A percentile compares a stretch with the other conserved stretches of the same genome.
These are phyloP conservation scores for Amanita muscaria DNA, from an alignment of 768 basidiomycete genomes.

Conservation along the genomic window DNA sequence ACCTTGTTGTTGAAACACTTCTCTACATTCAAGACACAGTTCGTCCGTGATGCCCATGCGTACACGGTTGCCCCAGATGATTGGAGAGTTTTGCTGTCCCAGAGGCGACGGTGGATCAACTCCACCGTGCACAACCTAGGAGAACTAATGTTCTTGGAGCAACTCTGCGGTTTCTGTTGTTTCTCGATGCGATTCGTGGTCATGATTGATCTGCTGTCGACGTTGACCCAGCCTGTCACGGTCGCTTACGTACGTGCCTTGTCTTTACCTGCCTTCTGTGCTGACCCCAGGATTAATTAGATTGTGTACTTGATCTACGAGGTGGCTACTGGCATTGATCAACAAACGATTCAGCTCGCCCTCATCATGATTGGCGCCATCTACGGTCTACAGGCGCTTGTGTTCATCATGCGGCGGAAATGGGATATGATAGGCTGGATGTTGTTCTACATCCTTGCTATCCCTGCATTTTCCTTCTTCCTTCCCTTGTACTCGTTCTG, in stretches of 20 bases:
- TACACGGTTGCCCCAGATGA: conserved; percentile 94
- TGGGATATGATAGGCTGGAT: conserved; percentile 99
- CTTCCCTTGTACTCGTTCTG: conserved; percentile 95
- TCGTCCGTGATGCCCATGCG: conserved; percentile 89
- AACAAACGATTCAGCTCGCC: conserved; percentile 69
- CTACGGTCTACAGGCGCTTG: conserved; percentile 88
- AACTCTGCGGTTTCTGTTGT: conserved; percentile 94
- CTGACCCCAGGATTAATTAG: conserved; percentile 35
- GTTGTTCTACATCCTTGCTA: conserved; percentile 91
- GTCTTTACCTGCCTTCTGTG: not conserved
- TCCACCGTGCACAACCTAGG: conserved; percentile 96
- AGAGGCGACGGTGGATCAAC: conserved; percentile 99
- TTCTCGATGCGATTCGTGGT: conserved; percentile 99
- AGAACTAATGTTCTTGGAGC: conserved; percentile 85
- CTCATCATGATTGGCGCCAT: conserved; percentile 90
- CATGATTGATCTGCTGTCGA: conserved; percentile 91
- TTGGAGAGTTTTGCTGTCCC: conserved; percentile 89
- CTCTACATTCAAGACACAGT: conserved; percentile 89
- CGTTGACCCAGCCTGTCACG: conserved; percentile 76
- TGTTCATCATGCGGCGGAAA: conserved; percentile 87
- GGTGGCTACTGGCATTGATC: conserved; percentile 48
- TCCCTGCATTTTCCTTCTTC: conserved; percentile 89
- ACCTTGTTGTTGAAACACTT: conserved; percentile 95
- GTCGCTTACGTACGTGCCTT: conserved; percentile 72
- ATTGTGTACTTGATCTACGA: conserved; percentile 84